Percentiles rank a stretch among this genome's conserved stretches.
Evolutionary conservation across 495 filamentous ascomycete species (phyloP).

Genomic region (Saxophila tyrrhenica): DNA sequence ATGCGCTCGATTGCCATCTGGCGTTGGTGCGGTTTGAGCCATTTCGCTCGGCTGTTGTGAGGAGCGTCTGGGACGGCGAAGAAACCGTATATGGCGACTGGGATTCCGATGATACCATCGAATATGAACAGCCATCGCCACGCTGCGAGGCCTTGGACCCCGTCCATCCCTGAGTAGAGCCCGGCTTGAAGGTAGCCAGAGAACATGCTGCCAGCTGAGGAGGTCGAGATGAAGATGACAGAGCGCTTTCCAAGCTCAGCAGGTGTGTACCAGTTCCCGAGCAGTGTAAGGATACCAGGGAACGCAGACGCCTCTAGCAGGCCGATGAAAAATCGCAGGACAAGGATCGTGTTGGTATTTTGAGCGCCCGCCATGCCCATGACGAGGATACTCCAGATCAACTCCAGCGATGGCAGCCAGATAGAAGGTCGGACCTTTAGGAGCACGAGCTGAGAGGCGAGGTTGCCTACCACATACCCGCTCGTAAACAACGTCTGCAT

Average conservation of each 20-base stretch:
- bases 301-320: not conserved
- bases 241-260: not conserved
- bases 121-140: not conserved
- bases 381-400: not conserved
- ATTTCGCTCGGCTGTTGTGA: not conserved
- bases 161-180: not conserved
- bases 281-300: not conserved
- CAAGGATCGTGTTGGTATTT: not conserved
- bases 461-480: not conserved
- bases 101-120: not conserved
- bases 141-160: not conserved
- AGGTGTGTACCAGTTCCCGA: not conserved
- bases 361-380: not conserved
- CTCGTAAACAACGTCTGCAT: not conserved
- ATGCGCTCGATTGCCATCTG: not conserved
- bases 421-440: not conserved
- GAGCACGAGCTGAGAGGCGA: not conserved
- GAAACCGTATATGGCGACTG: not conserved
- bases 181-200: not conserved
- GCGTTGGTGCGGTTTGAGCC: not conserved
- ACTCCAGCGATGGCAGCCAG: not conserved
- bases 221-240: not conserved
- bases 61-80: not conserved
- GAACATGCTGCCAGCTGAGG: not conserved
- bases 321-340: not conserved